These are phyloP conservation scores for Anthracocystis setariae DNA, from an alignment of 1,284 basidiomycete genomes.

Conservation along the genomic window DNA sequence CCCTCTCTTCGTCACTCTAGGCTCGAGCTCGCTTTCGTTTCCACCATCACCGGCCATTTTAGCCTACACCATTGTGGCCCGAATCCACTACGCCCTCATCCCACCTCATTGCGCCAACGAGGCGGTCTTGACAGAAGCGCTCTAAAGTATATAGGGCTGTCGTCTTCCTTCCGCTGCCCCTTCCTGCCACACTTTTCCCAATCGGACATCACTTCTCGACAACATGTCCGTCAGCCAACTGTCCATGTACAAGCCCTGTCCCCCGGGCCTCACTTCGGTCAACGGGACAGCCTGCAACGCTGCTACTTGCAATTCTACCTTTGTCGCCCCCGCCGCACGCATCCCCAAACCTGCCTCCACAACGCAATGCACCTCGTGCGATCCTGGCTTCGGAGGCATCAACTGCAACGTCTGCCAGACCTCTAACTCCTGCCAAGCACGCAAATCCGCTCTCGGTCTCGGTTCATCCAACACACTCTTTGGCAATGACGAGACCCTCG, in stretches of 20 bases:
- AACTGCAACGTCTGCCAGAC: conserved; percentile 59
- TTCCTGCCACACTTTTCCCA: background rate
- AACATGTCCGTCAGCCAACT: conserved; percentile 46
- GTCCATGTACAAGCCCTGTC: conserved; percentile 48
- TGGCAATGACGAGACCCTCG: conserved; percentile 34
- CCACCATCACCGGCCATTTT: background rate
- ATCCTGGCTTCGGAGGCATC: conserved; percentile 51
- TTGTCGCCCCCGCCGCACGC: conserved; percentile 39
- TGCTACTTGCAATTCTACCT: conserved; percentile 55
- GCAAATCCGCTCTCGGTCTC: conserved; percentile 27
- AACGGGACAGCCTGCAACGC: conserved; percentile 48
- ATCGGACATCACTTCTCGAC: background rate
- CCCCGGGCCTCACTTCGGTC: conserved; percentile 45
- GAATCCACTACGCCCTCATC: background rate
- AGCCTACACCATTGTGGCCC: background rate
- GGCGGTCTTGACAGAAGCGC: background rate
- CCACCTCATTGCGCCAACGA: too few relatives aligned
- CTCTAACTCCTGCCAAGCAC: conserved; percentile 40
- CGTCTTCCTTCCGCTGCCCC: background rate
- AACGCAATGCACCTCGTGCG: conserved; percentile 41
- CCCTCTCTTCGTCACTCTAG: background rate
- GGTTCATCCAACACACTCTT: conserved; percentile 24
- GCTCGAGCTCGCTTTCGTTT: background rate
- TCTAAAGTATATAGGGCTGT: conserved; percentile 4
- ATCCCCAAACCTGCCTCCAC: conserved; percentile 33